Evolutionary conservation across 139 green algal species (phyloP), one percentile per base, ranked within the genome.

Genomic region (Micractinium conductrix): DNA sequence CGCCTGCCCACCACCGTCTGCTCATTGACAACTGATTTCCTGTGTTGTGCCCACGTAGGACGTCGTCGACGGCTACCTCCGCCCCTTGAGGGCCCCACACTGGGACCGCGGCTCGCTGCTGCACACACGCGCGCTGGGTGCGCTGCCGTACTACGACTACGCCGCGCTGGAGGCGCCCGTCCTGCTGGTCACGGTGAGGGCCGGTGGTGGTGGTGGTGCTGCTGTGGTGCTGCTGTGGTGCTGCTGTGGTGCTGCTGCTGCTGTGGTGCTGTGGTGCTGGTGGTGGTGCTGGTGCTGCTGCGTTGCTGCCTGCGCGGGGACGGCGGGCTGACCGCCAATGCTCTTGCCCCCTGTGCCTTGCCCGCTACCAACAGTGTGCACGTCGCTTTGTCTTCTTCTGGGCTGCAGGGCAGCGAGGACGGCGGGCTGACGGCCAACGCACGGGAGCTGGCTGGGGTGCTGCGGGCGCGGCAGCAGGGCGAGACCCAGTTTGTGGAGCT

Each of bases 101-200:
- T 95, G 93, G 93, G 93, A 95, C 86, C 65, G 63, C 8, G 93
- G 82, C 53, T 82, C 85, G 19, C 85, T 95, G 50, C 44, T 87
- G n/a, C 48, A 58, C 48, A 58, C 48, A 58, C 48, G 16, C 48
- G 16, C 48, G 48, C 48, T 58, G 48, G 12, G 12, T 58, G 12
- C 16, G 12, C 48, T 58, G 48, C 48, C 58, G 2, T 6, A 42
- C 26, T 88, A 88, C 45, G 78, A 88, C 45, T 85, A 79, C 17
- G 33, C 1, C 8, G 12, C 26, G 5, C 62, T 85, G n/a, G 12
- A 12, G 2, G 19, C 62, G 33, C 84, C 84, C 4, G 79, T 88
- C 40, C 53, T 88, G 33, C 62, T 88, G 48, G 43, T 85, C 50
- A 78, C 79, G 37, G 84, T 50, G 8, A 48, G 72, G 19, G 6